These are phyloP conservation scores for Paramecium sexaurelia DNA, from an alignment of 73 alveolate genomes.

Conservation along the genomic window DNA sequence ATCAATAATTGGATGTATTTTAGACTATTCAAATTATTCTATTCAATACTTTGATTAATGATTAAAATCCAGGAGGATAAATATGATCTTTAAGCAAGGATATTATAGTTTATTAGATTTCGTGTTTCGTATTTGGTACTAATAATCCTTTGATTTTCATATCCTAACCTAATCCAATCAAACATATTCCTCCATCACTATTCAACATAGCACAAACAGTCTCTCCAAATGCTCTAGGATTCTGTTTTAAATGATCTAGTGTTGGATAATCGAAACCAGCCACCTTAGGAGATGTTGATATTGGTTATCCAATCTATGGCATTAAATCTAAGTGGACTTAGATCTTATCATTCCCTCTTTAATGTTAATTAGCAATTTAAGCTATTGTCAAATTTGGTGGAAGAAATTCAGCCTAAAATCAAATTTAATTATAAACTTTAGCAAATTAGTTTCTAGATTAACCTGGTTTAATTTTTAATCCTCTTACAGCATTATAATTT, in stretches of 20 bases:
- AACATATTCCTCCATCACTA: constrained; percentile 22
- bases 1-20: background rate
- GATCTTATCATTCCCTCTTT: background rate
- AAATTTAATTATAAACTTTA: background rate
- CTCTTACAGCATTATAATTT: constrained; percentile 14
- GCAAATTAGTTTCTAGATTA: background rate
- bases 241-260: background rate
- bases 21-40: background rate
- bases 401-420: background rate
- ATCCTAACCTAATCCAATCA: constrained; percentile 17
- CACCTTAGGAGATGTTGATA: background rate
- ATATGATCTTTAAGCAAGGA: background rate
- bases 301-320: constrained; percentile 17
- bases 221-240: background rate
- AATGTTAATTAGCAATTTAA: background rate
- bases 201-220: background rate
- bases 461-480: constrained; percentile 34
- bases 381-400: constrained; percentile 18
- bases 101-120: background rate
- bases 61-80: background rate
- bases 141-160: background rate
- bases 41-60: background rate
- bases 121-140: background rate
- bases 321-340: constrained; percentile 37
- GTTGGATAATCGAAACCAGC: background rate